Percentiles rank a stretch among this genome's conserved stretches.
Conservation (phyloP, 371 early-diverging fungal species). For the Zancudomyces culisetae region DNA sequence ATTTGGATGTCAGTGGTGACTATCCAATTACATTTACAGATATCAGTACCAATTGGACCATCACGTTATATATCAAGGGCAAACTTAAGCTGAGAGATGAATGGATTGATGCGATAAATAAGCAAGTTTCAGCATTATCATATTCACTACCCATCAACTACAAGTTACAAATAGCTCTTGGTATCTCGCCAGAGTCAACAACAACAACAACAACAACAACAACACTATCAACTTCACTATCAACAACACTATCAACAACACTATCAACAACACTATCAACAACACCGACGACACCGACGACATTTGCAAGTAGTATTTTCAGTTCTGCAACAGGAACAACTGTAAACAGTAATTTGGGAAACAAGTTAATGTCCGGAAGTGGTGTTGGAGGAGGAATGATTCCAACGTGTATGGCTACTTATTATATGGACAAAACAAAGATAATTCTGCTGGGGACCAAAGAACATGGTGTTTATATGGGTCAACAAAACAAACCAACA, state of each 20-base stretch:
- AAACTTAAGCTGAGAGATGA: background rate
- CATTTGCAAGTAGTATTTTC: conserved; percentile 9
- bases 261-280: conserved; percentile 11
- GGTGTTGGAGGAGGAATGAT: too few relatives aligned
- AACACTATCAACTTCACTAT: conserved; percentile 15
- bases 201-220: conserved; percentile 20
- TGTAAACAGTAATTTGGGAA: too few relatives aligned
- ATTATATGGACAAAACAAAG: conserved; percentile 10
- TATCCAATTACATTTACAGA: background rate
- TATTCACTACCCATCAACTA: background rate
- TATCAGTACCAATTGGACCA: background rate
- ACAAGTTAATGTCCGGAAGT: too few relatives aligned
- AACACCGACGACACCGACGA: conserved; percentile 13
- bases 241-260: conserved; percentile 27
- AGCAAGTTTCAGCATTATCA: background rate
- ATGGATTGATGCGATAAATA: background rate
- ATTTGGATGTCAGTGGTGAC: too few relatives aligned
- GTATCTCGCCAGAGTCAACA: too few relatives aligned
- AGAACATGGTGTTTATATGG: conserved; percentile 22
- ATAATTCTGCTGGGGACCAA: conserved; percentile 19
- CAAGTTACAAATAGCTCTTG: too few relatives aligned
- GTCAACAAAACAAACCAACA: conserved; percentile 13
- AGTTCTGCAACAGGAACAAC: too few relatives aligned
- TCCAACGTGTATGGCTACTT: too few relatives aligned
- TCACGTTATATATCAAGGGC: background rate